A percentile compares a stretch with the other conserved stretches of the same genome.
Evolutionary conservation across 169 alveolate species (phyloP).

Genomic region (Eimeria maxima): DNA sequence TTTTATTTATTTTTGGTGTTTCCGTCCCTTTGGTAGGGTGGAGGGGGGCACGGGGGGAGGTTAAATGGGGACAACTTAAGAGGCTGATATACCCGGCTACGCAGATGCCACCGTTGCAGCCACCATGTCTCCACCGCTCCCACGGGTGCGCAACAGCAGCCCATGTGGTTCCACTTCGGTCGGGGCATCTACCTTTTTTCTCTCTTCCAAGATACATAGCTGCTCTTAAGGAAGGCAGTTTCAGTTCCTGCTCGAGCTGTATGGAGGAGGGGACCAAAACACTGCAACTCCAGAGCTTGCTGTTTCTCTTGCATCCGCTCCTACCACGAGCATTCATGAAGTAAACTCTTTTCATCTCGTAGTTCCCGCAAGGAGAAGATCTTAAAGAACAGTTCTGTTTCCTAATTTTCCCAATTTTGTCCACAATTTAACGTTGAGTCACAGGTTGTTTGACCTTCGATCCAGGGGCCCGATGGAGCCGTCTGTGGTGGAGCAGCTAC

Average conservation of each 20-base stretch:
- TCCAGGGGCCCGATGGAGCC: constrained; percentile 53
- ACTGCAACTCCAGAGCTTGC: neutral
- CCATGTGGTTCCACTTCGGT: neutral
- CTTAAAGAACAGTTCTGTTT: neutral
- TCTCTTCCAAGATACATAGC: neutral
- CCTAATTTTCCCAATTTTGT: neutral
- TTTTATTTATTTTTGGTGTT: neutral
- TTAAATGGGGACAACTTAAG: neutral
- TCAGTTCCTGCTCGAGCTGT: neutral
- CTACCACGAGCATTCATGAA: neutral
- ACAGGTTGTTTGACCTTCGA: neutral
- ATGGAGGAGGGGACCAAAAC: neutral
- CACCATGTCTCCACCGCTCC: constrained; percentile 51
- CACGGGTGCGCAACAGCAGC: constrained; percentile 11
- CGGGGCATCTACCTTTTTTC: neutral
- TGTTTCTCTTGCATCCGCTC: neutral
- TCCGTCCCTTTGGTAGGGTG: neutral
- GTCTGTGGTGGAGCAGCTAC: constrained; percentile 4
- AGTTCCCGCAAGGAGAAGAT: neutral
- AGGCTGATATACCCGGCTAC: neutral
- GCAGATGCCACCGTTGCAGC: constrained; percentile 12
- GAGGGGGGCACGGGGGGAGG: too few species aligned
- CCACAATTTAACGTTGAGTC: constrained; percentile 7
- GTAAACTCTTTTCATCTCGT: neutral
- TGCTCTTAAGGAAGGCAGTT: neutral